These are phyloP conservation scores for Paramecium octaurelia DNA, from an alignment of 73 alveolate species.

Conservation along the genomic window DNA sequence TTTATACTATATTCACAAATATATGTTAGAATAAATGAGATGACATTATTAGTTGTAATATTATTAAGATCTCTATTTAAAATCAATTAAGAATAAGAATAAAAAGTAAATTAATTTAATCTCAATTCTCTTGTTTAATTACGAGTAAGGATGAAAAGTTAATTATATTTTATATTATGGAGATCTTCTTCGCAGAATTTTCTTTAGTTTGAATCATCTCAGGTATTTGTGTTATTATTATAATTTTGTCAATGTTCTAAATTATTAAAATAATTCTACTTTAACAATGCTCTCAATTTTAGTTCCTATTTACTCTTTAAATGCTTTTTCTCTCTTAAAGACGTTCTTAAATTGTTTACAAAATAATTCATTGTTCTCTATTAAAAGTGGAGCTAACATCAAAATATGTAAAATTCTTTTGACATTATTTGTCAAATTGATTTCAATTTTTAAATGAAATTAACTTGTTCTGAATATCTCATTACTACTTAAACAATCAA, in stretches of 20 bases:
- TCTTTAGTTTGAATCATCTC: neutral
- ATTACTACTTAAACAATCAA: neutral
- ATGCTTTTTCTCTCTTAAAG: neutral
- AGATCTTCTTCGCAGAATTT: neutral
- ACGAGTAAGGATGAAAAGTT: neutral
- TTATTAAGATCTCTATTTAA: no score
- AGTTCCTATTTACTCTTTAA: neutral
- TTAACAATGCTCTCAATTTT: neutral
- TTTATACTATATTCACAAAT: neutral
- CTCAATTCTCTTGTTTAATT: neutral
- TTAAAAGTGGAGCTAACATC: neutral
- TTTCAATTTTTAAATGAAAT: neutral
- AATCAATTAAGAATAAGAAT: neutral
- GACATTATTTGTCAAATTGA: neutral
- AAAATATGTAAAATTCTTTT: neutral
- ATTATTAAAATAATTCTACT: neutral
- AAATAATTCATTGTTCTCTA: conserved; percentile 22
- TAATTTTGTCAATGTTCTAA: neutral
- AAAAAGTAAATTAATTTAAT: neutral
- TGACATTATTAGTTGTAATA: no score
- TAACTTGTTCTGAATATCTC: neutral
- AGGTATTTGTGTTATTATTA: neutral
- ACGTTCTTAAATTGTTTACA: neutral
- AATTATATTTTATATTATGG: neutral
- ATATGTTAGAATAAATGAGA: no score